Evolutionary conservation across 1,139 yeast species (phyloP), one percentile per base, ranked within the genome.

Genomic region (Geotrichum citri-aurantii): DNA sequence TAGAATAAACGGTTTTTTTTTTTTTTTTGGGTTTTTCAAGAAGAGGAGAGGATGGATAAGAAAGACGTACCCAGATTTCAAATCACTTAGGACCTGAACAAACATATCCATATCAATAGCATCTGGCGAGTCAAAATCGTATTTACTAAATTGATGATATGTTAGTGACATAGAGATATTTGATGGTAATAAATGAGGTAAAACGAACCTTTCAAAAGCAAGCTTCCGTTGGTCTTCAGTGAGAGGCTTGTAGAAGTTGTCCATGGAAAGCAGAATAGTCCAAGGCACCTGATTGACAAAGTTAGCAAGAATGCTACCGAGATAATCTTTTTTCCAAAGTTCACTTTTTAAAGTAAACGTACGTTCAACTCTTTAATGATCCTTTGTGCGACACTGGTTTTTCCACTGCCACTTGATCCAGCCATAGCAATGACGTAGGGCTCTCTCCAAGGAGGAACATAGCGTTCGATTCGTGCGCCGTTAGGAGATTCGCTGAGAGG

Each of bases 381-480:
- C 63, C 83, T 81, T 54, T 90, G 85, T 0, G 98, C 95, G 27
- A 93, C 88, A 33, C 96, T 87, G 0, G 99, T 93, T 70, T 93
- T 93, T 1, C 99, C 99, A 0, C 96, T 88, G 1, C 98, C 99
- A 24, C 96, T 87, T 59, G 88, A 84, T 1, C 99, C 99, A 0
- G 97, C 97, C 21, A 93, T 83, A 6, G 97, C 99, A 63, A 93
- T 92, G 55, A 93, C 85, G 69, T 91, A 93, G 0, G 98, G 98
- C 61, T 90, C 91, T 1, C 90, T 85, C 98, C 98, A 93, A 26
- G 98, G 98, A 2, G 98, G 98, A 17, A 70, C 65, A 61, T 73
- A 73, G 49, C 64, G 44, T 33, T 37, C 17, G 44, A 37, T 17
- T 5, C 17, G 44, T n/a, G 44, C 7, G 17, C 44, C 44, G 1